Percentiles rank a stretch among this genome's conserved stretches.
Conservation (phyloP, 2,329 filamentous ascomycete genomes). For the Colletotrichum paranaense region DNA sequence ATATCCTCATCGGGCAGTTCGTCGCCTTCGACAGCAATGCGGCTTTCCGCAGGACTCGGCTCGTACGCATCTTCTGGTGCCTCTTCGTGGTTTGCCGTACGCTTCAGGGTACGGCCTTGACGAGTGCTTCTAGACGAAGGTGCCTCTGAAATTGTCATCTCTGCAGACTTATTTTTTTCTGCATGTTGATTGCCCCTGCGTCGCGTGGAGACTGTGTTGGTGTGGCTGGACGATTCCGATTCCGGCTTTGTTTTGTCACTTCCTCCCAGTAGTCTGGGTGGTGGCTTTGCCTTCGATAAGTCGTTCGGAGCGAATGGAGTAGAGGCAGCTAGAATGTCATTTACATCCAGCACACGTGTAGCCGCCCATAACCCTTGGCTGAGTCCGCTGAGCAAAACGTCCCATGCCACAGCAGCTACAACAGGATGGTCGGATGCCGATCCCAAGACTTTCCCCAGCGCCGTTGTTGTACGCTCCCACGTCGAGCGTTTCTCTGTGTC, state of each 20-base stretch:
- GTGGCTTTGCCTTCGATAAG: slow-evolving; percentile 16
- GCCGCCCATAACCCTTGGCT: slow-evolving; percentile 70
- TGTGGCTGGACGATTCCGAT: slow-evolving; percentile 2
- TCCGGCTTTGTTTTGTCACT: slow-evolving; percentile 22
- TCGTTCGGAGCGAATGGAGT: slow-evolving; percentile 44
- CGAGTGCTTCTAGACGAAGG: slow-evolving; percentile 33
- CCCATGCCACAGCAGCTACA: slow-evolving; percentile 66
- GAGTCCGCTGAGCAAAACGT: slow-evolving; percentile 66
- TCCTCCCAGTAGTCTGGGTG: slow-evolving; percentile 3
- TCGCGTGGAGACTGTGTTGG: slow-evolving; percentile 21
- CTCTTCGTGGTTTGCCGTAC: slow-evolving; percentile 40
- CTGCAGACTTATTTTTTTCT: slow-evolving; percentile 15
- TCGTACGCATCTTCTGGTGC: slow-evolving; percentile 50
- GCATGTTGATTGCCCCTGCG: slow-evolving; percentile 2
- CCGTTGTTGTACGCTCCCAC: slow-evolving; percentile 58
- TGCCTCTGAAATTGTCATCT: not conserved
- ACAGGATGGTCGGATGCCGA: slow-evolving; percentile 67
- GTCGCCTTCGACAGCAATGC: slow-evolving; percentile 52
- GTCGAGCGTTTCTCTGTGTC: slow-evolving; percentile 55
- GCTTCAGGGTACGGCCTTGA: slow-evolving; percentile 42
- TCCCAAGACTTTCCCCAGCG: slow-evolving; percentile 57
- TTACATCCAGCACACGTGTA: slow-evolving; percentile 60
- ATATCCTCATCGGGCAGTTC: slow-evolving; percentile 51
- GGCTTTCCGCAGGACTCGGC: slow-evolving; percentile 47
- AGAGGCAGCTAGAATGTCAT: slow-evolving; percentile 57